phyloP scores from a whole-genome alignment of 1,284 basidiomycete species.

The Boletus subluridellus region DNA sequence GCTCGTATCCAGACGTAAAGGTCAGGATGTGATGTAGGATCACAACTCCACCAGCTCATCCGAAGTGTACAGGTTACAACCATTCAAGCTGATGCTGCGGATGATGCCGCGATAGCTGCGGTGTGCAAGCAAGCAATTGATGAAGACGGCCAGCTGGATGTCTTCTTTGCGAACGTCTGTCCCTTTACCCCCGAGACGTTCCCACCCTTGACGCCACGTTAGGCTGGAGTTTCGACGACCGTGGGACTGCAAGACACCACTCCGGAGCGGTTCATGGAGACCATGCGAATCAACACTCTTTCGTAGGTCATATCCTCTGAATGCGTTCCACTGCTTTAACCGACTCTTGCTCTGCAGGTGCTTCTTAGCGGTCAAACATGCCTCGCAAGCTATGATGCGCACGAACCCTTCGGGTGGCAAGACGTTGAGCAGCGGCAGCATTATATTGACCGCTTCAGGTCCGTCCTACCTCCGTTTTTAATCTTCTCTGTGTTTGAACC shows the following conservation, averaged over 20 bases:
- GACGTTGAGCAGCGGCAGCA: slow-evolving; percentile 69
- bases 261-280: slow-evolving; percentile 67
- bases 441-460: slow-evolving; percentile 89
- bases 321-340: background rate
- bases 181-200: background rate
- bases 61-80: slow-evolving; percentile 57
- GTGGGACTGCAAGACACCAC: slow-evolving; percentile 55
- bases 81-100: slow-evolving; percentile 78
- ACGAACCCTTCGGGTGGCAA: slow-evolving; percentile 65
- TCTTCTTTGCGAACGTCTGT: slow-evolving; percentile 90
- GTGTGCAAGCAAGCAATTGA: slow-evolving; percentile 70
- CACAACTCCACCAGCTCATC: slow-evolving; percentile 7
- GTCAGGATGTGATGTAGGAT: slow-evolving; percentile 37
- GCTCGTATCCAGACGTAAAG: slow-evolving; percentile 75
- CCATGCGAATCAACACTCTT: slow-evolving; percentile 77
- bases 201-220: slow-evolving; percentile 9
- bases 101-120: slow-evolving; percentile 65
- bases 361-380: slow-evolving; percentile 89
- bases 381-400: slow-evolving; percentile 74
- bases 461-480: slow-evolving; percentile 22
- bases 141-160: slow-evolving; percentile 84
- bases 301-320: slow-evolving; percentile 48
- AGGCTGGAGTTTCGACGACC: slow-evolving; percentile 63
- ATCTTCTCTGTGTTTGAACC: slow-evolving; percentile 6
- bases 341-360: slow-evolving; percentile 47